Base-by-base conservation (phyloP, 2,329 filamentous ascomycete genomes). In the Trichoderma harzianum region DNA sequence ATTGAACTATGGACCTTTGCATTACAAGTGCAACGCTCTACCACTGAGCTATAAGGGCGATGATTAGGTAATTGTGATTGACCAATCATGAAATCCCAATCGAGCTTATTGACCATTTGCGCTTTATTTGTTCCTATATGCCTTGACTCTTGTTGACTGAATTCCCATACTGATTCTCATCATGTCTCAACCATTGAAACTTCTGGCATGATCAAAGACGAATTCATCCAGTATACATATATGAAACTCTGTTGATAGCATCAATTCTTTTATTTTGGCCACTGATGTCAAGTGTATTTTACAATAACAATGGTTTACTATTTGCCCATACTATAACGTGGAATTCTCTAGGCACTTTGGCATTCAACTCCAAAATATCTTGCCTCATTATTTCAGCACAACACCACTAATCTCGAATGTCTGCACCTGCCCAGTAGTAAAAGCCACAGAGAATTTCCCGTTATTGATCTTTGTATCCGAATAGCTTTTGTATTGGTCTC, bases 1-100 rank as follows among this genome's bases (percentile, higher is more conserved):
- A 39, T 73, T 72, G 72, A 73, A 73, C 72, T 72, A 73, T 73
- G 72, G 72, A 72, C 70, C 72, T 73, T 73, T 65, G 72, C 72
- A 73, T 73, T 73, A 73, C 72, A 73, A 73, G 72, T 73, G 72
- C 72, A 65, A 73, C 72, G 72, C 72, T 73, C 70, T 73, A 72
- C 72, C 72, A 72, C 72, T 73, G 70, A 73, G 72, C 72, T 65
- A 73, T 73, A 72, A 51, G 70, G 72, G 72, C 72, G 43, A n/a
- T 51, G 43, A 51, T 51, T 51, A 51, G 43, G n/a, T 51, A 51
- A 51, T 21, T n/a, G 43, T 21, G 43, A 51, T 51, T 51, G 43
- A 51, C 43, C 43, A 51, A 51, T 51, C 43, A 51, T 51, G 43
- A 51, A 51, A 51, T 51, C 43, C 43, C n/a, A 51, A 51, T 12